phyloP scores from a whole-genome alignment of 345 rosid genomes.

The Aethionema arabicum region DNA sequence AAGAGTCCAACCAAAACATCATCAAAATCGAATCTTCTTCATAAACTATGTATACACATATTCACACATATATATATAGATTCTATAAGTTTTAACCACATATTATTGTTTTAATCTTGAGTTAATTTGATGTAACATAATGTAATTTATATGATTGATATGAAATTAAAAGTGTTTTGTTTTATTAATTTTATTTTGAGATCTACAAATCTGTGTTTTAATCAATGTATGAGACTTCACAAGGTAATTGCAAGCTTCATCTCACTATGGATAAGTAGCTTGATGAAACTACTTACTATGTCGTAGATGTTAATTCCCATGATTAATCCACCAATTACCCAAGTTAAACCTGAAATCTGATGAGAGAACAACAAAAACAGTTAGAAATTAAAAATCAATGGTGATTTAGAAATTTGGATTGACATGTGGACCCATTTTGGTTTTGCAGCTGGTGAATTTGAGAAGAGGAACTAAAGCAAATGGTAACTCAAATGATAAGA shows the following conservation, averaged over 20 bases:
- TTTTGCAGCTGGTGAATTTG: conserved; percentile 85
- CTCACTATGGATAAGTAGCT: conserved; percentile 54
- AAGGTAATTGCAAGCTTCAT: conserved; percentile 69
- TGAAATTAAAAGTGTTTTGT: not conserved
- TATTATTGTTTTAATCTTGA: conserved; percentile 3
- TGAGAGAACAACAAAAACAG: not conserved
- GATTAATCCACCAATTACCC: conserved; percentile 71
- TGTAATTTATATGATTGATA: conserved; percentile 18
- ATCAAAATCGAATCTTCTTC: not conserved
- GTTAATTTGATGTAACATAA: not conserved
- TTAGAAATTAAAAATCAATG: not conserved
- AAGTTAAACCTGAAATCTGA: conserved; percentile 66
- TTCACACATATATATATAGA: too few species aligned
- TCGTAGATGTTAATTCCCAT: conserved; percentile 84
- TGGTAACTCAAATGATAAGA: conserved; percentile 92
- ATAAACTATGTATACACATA: too few species aligned
- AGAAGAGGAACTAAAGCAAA: conserved; percentile 90
- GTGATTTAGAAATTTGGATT: conserved; percentile 34
- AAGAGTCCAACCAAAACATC: not conserved
- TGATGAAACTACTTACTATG: conserved; percentile 53
- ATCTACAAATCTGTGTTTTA: conserved; percentile 7
- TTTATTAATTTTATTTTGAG: not conserved
- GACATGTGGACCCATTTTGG: conserved; percentile 74
- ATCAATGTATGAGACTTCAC: conserved; percentile 40
- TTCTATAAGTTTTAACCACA: too few species aligned